phyloP scores from a whole-genome alignment of 108 stramenopile species.

The Seminavis robusta region DNA sequence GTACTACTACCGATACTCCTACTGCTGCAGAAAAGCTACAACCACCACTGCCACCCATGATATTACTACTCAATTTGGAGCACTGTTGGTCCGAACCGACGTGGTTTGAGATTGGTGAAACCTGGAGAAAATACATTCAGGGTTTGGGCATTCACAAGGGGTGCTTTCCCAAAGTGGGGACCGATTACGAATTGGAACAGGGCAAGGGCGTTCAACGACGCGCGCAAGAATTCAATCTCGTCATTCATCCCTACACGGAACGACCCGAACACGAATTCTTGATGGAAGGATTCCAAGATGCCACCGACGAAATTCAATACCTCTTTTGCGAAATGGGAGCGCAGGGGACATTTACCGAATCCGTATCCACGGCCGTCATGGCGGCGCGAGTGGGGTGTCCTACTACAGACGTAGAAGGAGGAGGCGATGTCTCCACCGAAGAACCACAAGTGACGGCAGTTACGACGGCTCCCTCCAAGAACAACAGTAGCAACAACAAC shows the following conservation, averaged over 20 bases:
- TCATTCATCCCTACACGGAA: constrained; percentile 48
- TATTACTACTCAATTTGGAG: constrained; percentile 8
- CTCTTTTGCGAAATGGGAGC: constrained; percentile 37
- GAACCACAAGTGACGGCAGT: too few species aligned
- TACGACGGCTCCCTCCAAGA: too few species aligned
- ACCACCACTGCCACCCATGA: constrained; percentile 32
- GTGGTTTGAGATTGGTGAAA: constrained; percentile 34
- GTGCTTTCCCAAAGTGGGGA: too few species aligned
- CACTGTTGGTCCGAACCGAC: constrained; percentile 22
- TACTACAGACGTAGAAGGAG: too few species aligned
- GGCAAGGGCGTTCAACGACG: background rate
- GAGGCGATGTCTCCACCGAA: too few species aligned
- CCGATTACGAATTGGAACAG: background rate
- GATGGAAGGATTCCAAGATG: constrained; percentile 13
- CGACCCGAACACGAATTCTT: constrained; percentile 25
- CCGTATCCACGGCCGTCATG: constrained; percentile 24
- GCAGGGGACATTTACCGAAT: constrained; percentile 49
- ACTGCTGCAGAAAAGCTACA: too few species aligned
- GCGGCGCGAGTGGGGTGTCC: constrained; percentile 10
- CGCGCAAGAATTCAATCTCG: constrained; percentile 22
- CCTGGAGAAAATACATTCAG: constrained; percentile 12
- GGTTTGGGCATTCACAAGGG: constrained; percentile 46
- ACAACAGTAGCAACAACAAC: too few species aligned
- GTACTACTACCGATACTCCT: background rate
- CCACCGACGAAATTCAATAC: constrained; percentile 39